phyloP scores from a whole-genome alignment of 2,329 filamentous ascomycete genomes.

The Apiospora aurea region DNA sequence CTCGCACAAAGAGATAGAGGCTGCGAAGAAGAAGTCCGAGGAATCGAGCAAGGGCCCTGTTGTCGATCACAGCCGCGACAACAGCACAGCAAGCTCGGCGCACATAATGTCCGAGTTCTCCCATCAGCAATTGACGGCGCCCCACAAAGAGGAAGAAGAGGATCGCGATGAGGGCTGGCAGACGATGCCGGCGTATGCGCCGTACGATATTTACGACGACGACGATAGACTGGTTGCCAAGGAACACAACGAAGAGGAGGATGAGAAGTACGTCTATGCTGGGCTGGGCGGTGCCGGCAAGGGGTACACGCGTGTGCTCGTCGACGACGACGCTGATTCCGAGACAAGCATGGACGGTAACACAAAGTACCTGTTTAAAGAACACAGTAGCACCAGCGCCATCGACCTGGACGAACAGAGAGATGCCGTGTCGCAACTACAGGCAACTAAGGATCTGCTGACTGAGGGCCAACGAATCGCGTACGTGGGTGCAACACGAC shows the following conservation, averaged over 20 bases:
- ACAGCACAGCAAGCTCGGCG: constrained; percentile 47
- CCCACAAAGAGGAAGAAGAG: constrained; percentile 60
- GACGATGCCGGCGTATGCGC: constrained; percentile 90
- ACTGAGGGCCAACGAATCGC: constrained; percentile 96
- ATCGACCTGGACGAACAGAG: constrained; percentile 82
- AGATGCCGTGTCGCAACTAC: constrained; percentile 87
- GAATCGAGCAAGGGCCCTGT: constrained; percentile 33
- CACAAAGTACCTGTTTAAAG: constrained; percentile 93
- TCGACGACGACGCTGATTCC: constrained; percentile 94
- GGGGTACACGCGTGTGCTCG: constrained; percentile 92
- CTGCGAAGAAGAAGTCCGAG: constrained; percentile 35
- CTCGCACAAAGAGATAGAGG: constrained; percentile 40
- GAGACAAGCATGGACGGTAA: constrained; percentile 97
- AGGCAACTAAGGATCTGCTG: constrained; percentile 92
- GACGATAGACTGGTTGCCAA: constrained; percentile 86
- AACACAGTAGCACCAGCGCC: constrained; percentile 63
- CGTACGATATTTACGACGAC: constrained; percentile 95
- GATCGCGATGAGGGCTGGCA: constrained; percentile 83
- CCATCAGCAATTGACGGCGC: constrained; percentile 77
- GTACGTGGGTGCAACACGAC: constrained; percentile 87
- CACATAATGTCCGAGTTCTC: constrained; percentile 80
- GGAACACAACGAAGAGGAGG: constrained; percentile 76
- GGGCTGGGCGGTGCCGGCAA: constrained; percentile 89
- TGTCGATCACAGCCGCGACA: constrained; percentile 46
- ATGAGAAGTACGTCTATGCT: constrained; percentile 71